These are phyloP conservation scores for Selenicereus undatus DNA, from an alignment of 148 eudicot genomes.

Conservation along the genomic window DNA sequence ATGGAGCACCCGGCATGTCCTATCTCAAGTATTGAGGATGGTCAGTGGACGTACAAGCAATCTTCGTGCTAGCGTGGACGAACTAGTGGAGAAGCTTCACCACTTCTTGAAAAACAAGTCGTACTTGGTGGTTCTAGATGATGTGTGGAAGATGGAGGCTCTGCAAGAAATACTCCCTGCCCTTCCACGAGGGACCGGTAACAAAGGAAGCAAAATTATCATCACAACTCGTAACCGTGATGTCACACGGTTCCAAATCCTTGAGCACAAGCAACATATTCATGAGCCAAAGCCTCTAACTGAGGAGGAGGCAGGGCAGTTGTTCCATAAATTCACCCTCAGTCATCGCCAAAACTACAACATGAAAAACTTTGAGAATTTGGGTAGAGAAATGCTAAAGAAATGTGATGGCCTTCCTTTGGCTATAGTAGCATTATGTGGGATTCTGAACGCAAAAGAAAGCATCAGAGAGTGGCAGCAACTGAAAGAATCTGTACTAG, in stretches of 20 bases:
- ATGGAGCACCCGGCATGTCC: conserved; percentile 22
- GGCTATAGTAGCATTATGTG: conserved; percentile 20
- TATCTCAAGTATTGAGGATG: conserved; percentile 26
- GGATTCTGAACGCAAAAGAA: too few species aligned
- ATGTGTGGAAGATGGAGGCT: conserved; percentile 33
- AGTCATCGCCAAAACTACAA: not conserved
- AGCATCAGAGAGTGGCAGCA: too few species aligned
- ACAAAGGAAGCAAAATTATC: conserved; percentile 27
- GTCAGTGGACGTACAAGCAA: not conserved
- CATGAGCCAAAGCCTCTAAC: conserved; percentile 25
- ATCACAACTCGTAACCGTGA: conserved; percentile 32
- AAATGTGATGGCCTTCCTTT: conserved; percentile 38
- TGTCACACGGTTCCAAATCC: not conserved
- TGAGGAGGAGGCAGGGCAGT: conserved; percentile 32
- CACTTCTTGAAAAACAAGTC: not conserved
- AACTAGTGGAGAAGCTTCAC: conserved; percentile 18
- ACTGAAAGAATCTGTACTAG: too few species aligned
- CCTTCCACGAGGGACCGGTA: not conserved
- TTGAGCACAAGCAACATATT: conserved; percentile 4
- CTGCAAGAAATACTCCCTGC: conserved; percentile 27
- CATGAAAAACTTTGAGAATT: conserved; percentile 3
- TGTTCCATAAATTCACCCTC: conserved; percentile 26
- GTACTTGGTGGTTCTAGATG: conserved; percentile 33
- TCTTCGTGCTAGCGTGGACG: conserved; percentile 15
- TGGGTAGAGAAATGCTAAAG: conserved; percentile 32